Conservation (phyloP, 1,284 basidiomycete genomes). For the Puccinia horiana region DNA sequence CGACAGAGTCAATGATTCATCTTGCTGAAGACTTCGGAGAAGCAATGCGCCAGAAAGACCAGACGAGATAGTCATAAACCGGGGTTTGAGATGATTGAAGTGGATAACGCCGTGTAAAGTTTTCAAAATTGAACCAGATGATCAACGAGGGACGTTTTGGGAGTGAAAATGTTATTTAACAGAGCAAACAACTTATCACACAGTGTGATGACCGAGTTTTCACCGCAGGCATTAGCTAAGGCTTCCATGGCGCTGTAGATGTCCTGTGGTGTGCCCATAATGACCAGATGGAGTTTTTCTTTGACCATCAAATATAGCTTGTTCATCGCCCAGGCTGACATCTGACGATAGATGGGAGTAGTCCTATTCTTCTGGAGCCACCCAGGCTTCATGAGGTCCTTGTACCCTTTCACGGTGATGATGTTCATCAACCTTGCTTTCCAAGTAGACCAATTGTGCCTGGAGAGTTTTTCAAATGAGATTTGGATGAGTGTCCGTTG, state of each 20-base stretch:
- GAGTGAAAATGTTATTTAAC: not conserved
- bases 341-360: not conserved
- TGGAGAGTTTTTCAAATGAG: no score
- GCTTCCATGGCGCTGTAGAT: not conserved
- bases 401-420: not conserved
- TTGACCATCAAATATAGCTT: not conserved
- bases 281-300: not conserved
- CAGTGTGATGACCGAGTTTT: not conserved
- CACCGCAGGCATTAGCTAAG: not conserved
- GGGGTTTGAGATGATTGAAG: not conserved
- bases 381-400: not conserved
- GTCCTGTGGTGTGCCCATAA: not conserved
- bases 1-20: not conserved
- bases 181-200: not conserved
- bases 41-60: not conserved
- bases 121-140: not conserved
- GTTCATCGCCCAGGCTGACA: not conserved
- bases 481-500: not conserved
- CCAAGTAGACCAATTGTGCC: not conserved
- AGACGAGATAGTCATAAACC: not conserved
- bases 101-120: not conserved
- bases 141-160: not conserved
- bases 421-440: not conserved
- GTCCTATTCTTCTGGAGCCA: not conserved
- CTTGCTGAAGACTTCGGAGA: not conserved